Evolutionary conservation across 805 yeast genomes (phyloP), one percentile per base, ranked within the genome.

Genomic region (Candida krabiensis): DNA sequence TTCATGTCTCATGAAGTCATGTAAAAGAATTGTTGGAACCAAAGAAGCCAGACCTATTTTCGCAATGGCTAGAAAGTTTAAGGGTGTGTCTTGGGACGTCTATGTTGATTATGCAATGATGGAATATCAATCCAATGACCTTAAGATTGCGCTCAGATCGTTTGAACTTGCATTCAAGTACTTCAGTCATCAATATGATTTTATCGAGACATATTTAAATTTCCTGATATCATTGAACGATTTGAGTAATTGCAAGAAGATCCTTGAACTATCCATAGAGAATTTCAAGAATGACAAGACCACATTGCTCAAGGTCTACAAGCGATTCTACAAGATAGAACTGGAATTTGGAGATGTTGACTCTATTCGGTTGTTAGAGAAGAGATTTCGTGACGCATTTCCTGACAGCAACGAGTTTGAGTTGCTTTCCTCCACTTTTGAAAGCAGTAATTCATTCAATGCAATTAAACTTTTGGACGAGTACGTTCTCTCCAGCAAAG

Each of bases 71-170:
- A 77, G 96, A 50, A 78, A 80, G 54, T 73, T 77, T 48, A 56
- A 68, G n/a, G 64, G 68, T 9, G 63, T 84, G 28, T 83, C 95
- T 0, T 79, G 80, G 66, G 87, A 87, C 50, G 74, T 91, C 15
- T 91, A 75, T 61, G 80, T 82, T 15, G 91, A 86, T 42, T 83
- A 85, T 53, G 96, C 97, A 0, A 67, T 78, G 56, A 70, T 89
- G 67, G 99, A 91, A 56, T 80, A 75, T 47, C 79, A 77, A 49
- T 71, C 82, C 42, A 81, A 77, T 43, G 84, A 81, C 44, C 64
- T 73, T 17, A 80, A 77, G 37, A 79, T 86, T 30, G 90, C 96
- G 0, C 67, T 74, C 35, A 82, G 82, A 55, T 80, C 90, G 14
- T 83, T 87, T 58, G 95, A 86, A 45, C 61, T 86, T 30, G 97